phyloP scores from a whole-genome alignment of 2,329 filamentous ascomycete genomes.

The Epichloe sp. region DNA sequence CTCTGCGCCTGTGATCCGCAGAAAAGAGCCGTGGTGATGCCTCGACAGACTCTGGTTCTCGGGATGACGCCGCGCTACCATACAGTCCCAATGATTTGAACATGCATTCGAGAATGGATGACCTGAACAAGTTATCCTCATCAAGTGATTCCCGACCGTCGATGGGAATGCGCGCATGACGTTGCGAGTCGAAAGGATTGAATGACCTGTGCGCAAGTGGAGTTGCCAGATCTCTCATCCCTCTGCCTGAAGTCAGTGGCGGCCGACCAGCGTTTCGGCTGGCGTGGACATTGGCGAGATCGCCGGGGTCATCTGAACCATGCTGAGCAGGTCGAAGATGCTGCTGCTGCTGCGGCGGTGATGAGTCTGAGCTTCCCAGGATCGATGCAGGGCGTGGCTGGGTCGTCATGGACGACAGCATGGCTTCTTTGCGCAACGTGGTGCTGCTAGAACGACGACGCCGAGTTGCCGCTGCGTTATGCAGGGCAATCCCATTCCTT shows the following conservation, averaged over 20 bases:
- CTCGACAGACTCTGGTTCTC: slow-evolving; percentile 63
- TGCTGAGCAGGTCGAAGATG: slow-evolving; percentile 29
- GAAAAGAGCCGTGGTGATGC: slow-evolving; percentile 75
- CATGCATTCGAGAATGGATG: slow-evolving; percentile 87
- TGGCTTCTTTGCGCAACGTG: slow-evolving; percentile 65
- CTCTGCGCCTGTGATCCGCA: slow-evolving; percentile 61
- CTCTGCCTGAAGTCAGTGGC: slow-evolving; percentile 9
- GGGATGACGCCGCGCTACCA: slow-evolving; percentile 49
- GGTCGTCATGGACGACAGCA: slow-evolving; percentile 49
- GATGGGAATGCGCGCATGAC: slow-evolving; percentile 34
- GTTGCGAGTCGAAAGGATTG: slow-evolving; percentile 43
- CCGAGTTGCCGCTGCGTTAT: slow-evolving; percentile 58
- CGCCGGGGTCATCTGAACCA: slow-evolving; percentile 52
- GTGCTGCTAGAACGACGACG: slow-evolving; percentile 62
- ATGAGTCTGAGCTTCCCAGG: slow-evolving; percentile 25
- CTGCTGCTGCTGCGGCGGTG: slow-evolving; percentile 20
- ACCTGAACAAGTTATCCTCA: slow-evolving; percentile 78
- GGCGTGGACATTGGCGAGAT: slow-evolving; percentile 66
- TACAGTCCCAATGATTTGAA: slow-evolving; percentile 85
- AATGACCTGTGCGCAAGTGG: slow-evolving; percentile 38
- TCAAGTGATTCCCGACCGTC: slow-evolving; percentile 72
- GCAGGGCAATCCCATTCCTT: slow-evolving; percentile 80
- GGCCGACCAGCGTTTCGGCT: slow-evolving; percentile 44
- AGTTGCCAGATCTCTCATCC: slow-evolving; percentile 23
- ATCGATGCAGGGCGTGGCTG: slow-evolving; percentile 32